Percentiles rank a stretch among this genome's conserved stretches.
Evolutionary conservation across 495 filamentous ascomycete genomes (phyloP).

Genomic region (Glutinoglossum americanum): DNA sequence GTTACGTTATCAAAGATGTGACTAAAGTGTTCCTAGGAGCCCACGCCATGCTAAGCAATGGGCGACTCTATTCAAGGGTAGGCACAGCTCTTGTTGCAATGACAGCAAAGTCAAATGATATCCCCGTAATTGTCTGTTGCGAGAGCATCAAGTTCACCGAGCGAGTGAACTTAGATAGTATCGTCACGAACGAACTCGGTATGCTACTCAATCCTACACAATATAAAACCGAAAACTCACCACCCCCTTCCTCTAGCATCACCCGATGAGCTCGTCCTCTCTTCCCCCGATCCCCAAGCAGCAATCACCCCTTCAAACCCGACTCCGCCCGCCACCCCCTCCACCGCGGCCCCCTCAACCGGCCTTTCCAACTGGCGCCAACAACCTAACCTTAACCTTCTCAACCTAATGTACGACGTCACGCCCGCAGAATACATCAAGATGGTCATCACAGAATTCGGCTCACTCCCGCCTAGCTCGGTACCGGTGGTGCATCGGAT

Average conservation of each 20-base stretch:
- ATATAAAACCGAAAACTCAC: constrained; percentile 13
- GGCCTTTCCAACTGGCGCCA: constrained; percentile 5
- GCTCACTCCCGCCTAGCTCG: constrained; percentile 65
- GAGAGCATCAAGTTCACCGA: constrained; percentile 95
- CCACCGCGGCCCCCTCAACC: not conserved
- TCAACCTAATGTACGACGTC: constrained; percentile 83
- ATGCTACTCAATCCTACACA: constrained; percentile 3
- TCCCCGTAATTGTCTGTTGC: constrained; percentile 77
- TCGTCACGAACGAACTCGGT: constrained; percentile 83
- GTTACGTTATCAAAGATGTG: constrained; percentile 46
- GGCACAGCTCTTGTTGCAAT: constrained; percentile 83
- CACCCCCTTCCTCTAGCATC: constrained; percentile 16
- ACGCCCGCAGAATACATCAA: constrained; percentile 78
- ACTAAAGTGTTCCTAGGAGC: constrained; percentile 74
- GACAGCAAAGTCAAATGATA: constrained; percentile 45
- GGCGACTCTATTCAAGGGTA: constrained; percentile 63
- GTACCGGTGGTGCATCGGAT: constrained; percentile 41
- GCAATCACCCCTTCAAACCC: not conserved
- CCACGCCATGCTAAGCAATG: constrained; percentile 79
- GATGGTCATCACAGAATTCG: constrained; percentile 81
- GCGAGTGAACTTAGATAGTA: constrained; percentile 68
- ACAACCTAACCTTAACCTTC: constrained; percentile 29
- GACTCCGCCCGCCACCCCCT: not conserved
- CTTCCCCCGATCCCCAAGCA: not conserved
- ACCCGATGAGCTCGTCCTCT: constrained; percentile 33